Evolutionary conservation across 768 basidiomycete genomes (phyloP).

Genomic region (Jaapia argillacea): DNA sequence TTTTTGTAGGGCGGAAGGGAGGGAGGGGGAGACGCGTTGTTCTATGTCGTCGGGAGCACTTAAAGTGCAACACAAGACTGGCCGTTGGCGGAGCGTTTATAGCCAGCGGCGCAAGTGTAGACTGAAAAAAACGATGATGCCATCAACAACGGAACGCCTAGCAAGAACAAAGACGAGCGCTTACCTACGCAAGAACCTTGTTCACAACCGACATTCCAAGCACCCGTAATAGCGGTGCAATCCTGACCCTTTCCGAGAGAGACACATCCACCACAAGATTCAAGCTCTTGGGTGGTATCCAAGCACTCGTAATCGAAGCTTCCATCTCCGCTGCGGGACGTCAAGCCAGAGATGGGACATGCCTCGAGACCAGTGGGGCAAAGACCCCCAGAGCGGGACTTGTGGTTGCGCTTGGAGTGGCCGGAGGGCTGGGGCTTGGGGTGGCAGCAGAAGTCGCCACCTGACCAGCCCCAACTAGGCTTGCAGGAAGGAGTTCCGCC

Average conservation of each 20-base stretch:
- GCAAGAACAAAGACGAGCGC: slow-evolving; percentile 13
- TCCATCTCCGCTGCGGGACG: slow-evolving; percentile 12
- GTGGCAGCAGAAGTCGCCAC: slow-evolving; percentile 26
- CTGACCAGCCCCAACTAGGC: slow-evolving; percentile 35
- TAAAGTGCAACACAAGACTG: slow-evolving; percentile 31
- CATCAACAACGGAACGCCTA: slow-evolving; percentile 2
- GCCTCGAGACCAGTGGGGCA: slow-evolving; percentile 48
- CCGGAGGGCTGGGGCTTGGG: slow-evolving; percentile 29
- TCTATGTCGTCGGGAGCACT: too few species aligned
- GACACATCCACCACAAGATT: slow-evolving; percentile 70
- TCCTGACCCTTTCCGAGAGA: slow-evolving; percentile 55
- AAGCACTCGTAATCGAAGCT: slow-evolving; percentile 46
- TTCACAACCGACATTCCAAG: slow-evolving; percentile 65
- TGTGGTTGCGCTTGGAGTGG: slow-evolving; percentile 17
- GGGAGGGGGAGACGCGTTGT: too few species aligned
- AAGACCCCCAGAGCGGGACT: slow-evolving; percentile 28
- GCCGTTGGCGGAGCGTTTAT: slow-evolving; percentile 29
- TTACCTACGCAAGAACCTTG: slow-evolving; percentile 40
- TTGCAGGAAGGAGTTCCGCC: slow-evolving; percentile 33
- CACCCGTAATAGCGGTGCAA: slow-evolving; percentile 57
- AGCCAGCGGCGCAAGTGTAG: slow-evolving; percentile 40
- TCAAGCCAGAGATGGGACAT: slow-evolving; percentile 39
- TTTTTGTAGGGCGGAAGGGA: too few species aligned
- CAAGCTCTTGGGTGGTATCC: slow-evolving; percentile 50
- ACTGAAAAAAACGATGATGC: slow-evolving; percentile 21